Conservation (phyloP, 768 basidiomycete species). For the Mycena rebaudengoi region DNA sequence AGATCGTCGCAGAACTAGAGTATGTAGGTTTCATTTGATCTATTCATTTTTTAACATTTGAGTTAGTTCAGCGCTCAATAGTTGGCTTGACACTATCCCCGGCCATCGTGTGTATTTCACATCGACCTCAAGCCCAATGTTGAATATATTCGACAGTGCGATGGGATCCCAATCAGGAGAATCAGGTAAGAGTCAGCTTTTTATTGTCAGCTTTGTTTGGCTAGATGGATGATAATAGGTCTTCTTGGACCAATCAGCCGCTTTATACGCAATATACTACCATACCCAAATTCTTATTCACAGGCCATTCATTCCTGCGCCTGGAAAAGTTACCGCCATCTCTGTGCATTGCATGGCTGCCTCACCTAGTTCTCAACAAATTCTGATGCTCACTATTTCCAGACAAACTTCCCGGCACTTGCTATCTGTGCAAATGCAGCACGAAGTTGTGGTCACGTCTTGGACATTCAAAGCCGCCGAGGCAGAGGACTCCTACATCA, state of each 20-base stretch:
- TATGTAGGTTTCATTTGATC: too few relatives aligned
- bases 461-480: conserved; percentile 47
- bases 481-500: conserved; percentile 26
- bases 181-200: neutral
- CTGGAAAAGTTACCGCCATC: neutral
- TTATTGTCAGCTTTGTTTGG: neutral
- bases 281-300: conserved; percentile 9
- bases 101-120: neutral
- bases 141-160: too few relatives aligned
- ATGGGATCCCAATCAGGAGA: conserved; percentile 5
- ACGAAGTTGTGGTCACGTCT: conserved; percentile 54
- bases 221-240: neutral
- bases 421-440: conserved; percentile 57
- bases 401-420: conserved; percentile 47
- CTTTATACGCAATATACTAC: neutral
- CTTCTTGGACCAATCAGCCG: conserved; percentile 14
- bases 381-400: too few relatives aligned
- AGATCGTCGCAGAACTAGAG: conserved; percentile 1
- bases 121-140: neutral
- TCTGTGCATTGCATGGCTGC: neutral
- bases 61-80: too few relatives aligned
- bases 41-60: neutral
- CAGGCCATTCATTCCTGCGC: conserved; percentile 5
- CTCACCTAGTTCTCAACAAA: neutral
- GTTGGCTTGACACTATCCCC: too few relatives aligned